phyloP scores from a whole-genome alignment of 208 protist species.

The Crithidia expoeki region DNA sequence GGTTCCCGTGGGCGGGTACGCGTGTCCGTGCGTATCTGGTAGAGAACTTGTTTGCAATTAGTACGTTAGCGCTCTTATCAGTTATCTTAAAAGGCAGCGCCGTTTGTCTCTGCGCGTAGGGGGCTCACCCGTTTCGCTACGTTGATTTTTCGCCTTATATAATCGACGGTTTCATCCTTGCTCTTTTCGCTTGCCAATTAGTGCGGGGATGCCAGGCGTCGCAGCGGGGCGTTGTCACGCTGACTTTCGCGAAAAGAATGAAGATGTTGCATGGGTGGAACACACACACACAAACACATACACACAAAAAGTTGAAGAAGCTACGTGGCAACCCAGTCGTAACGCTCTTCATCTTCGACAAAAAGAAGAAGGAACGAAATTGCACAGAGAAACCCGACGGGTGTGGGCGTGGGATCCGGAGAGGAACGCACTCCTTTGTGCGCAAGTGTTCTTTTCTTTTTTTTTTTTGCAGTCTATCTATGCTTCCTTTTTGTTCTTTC shows the following conservation, averaged over 20 bases:
- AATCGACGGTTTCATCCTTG: too few relatives aligned
- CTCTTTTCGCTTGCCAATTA: background rate
- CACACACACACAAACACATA: background rate
- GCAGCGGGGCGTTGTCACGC: too few relatives aligned
- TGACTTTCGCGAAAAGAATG: background rate
- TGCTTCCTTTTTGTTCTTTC: conserved; percentile 7
- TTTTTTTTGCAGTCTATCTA: conserved; percentile 10
- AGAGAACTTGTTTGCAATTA: conserved; percentile 8
- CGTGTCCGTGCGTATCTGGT: conserved; percentile 7
- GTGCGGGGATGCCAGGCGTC: background rate
- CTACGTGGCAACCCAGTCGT: too few relatives aligned
- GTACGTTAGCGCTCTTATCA: conserved; percentile 27
- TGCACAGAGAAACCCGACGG: background rate
- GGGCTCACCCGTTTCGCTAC: background rate
- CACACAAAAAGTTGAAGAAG: background rate
- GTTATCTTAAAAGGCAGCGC: conserved; percentile 14
- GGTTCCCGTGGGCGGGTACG: conserved; percentile 6
- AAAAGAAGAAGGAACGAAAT: background rate
- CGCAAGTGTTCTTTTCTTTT: background rate
- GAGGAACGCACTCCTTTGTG: background rate
- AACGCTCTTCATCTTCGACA: background rate
- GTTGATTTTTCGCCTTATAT: background rate
- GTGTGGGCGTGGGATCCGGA: background rate
- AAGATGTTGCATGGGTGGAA: background rate
- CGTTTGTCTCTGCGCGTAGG: conserved; percentile 3